Conservation (phyloP, 1,139 yeast species). For the Geotrichum carabidarum region DNA sequence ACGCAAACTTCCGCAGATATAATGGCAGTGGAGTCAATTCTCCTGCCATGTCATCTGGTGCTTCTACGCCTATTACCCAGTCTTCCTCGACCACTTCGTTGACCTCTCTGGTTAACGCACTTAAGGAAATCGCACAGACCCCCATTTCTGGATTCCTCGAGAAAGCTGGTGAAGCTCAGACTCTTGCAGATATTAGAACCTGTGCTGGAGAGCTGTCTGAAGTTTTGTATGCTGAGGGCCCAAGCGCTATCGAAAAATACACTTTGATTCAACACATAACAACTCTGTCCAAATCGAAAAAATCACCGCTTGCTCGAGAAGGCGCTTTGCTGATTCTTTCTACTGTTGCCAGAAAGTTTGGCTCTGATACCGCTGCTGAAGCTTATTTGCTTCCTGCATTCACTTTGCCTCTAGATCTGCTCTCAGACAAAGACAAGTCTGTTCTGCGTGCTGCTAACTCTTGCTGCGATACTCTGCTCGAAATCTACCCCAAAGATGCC, state of each 20-base stretch:
- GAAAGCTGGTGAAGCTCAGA: constrained; percentile 53
- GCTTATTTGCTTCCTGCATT: constrained; percentile 59
- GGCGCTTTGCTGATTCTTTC: constrained; percentile 64
- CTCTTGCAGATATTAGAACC: constrained; percentile 60
- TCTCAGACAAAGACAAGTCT: constrained; percentile 80
- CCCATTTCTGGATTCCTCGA: constrained; percentile 62
- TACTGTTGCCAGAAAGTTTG: constrained; percentile 59
- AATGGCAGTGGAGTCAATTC: constrained; percentile 12
- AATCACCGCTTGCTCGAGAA: constrained; percentile 69
- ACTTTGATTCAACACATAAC: constrained; percentile 56
- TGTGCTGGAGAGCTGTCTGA: constrained; percentile 56
- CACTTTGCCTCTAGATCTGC: constrained; percentile 55
- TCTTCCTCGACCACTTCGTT: constrained; percentile 60
- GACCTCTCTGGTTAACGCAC: constrained; percentile 63
- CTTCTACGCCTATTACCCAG: constrained; percentile 16
- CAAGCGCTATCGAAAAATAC: constrained; percentile 57
- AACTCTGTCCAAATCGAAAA: constrained; percentile 68
- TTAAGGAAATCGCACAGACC: constrained; percentile 59
- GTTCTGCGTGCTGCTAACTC: constrained; percentile 70
- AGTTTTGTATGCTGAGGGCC: constrained; percentile 45
- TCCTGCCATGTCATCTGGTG: constrained; percentile 16
- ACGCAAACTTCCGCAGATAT: constrained; percentile 1
- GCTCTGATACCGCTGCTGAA: constrained; percentile 58
- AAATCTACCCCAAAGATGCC: constrained; percentile 73
- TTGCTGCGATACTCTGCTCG: constrained; percentile 58